A percentile compares a stretch with the other conserved stretches of the same genome.
phyloP scores from a whole-genome alignment of 2,329 filamentous ascomycete genomes.

The Penicillium sp. region DNA sequence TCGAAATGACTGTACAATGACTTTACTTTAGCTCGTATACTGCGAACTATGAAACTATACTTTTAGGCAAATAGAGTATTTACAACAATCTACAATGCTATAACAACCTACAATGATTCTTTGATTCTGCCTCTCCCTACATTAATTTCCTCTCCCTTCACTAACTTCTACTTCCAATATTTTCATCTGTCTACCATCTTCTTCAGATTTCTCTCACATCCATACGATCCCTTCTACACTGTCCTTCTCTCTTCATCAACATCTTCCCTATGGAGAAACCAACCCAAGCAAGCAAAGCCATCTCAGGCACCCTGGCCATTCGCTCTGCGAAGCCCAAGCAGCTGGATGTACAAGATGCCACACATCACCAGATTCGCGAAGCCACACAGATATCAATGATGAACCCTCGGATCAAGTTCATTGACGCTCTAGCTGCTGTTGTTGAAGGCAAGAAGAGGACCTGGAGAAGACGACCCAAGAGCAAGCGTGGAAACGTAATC shows the following conservation, averaged over 20 bases:
- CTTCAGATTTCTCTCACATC: not conserved
- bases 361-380: not conserved
- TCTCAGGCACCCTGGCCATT: slow-evolving; percentile 2
- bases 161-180: no score
- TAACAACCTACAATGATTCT: no score
- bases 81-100: no score
- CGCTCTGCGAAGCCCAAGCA: not conserved
- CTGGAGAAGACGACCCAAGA: slow-evolving; percentile 35
- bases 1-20: no score
- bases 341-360: not conserved
- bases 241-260: not conserved
- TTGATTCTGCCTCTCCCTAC: no score
- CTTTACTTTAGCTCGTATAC: no score
- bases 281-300: not conserved
- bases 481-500: slow-evolving; percentile 31
- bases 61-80: no score
- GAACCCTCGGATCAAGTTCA: not conserved
- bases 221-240: no score
- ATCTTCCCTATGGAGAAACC: not conserved
- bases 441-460: slow-evolving; percentile 26
- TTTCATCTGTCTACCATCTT: not conserved
- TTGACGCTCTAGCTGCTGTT: not conserved
- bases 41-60: no score
- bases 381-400: not conserved
- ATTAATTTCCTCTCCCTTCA: no score